Percentiles rank a stretch among this genome's conserved stretches.
Evolutionary conservation across 257 asterid genomes (phyloP).

Genomic region (Jasminum sambac): DNA sequence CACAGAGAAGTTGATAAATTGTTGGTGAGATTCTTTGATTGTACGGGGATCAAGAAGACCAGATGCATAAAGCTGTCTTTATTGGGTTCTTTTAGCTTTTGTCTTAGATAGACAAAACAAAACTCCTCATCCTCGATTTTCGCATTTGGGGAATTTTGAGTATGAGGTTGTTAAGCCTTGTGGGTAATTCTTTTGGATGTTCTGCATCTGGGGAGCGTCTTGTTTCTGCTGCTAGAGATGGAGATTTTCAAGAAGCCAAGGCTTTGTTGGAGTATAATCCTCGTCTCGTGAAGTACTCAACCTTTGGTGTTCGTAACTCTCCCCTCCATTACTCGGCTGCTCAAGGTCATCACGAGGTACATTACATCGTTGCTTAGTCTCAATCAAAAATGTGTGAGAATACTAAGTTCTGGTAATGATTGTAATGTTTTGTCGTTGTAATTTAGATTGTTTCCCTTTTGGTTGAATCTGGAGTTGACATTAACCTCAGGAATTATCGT

Average conservation of each 20-base stretch:
- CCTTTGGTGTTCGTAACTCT: slow-evolving; percentile 86
- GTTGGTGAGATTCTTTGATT: slow-evolving; percentile 24
- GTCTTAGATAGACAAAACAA: not conserved
- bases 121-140: slow-evolving; percentile 6
- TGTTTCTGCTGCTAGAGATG: slow-evolving; percentile 94
- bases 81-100: slow-evolving; percentile 1
- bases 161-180: slow-evolving; percentile 71
- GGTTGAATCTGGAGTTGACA: slow-evolving; percentile 80
- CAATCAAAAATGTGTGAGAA: not conserved
- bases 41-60: slow-evolving; percentile 20
- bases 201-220: slow-evolving; percentile 91
- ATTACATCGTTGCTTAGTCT: slow-evolving; percentile 7
- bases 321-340: slow-evolving; percentile 93
- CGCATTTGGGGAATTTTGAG: slow-evolving; percentile 27
- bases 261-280: slow-evolving; percentile 87
- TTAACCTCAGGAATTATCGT: slow-evolving; percentile 78
- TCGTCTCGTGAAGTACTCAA: slow-evolving; percentile 76
- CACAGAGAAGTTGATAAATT: slow-evolving; percentile 25
- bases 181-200: slow-evolving; percentile 91
- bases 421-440: slow-evolving; percentile 16
- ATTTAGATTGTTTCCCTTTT: slow-evolving; percentile 75
- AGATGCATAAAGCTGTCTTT: slow-evolving; percentile 7
- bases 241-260: slow-evolving; percentile 93
- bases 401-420: slow-evolving; percentile 22
- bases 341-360: slow-evolving; percentile 92